Conservation (phyloP, 2,329 filamentous ascomycete genomes). For the Metarhizium brunneum region DNA sequence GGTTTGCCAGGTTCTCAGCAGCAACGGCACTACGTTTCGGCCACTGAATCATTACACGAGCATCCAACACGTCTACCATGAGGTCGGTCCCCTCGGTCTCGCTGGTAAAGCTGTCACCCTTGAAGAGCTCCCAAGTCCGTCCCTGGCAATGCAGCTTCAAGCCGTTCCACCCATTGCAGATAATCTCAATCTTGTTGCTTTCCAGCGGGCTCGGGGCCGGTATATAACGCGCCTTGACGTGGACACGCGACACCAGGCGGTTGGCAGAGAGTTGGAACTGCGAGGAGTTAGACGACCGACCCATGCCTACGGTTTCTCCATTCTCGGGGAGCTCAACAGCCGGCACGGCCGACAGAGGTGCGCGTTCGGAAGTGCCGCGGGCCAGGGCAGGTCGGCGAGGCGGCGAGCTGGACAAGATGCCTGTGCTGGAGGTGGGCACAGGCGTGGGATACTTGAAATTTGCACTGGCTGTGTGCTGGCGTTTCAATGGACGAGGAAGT, state of each 20-base stretch:
- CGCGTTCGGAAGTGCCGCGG: constrained; percentile 64
- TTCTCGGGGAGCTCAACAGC: constrained; percentile 70
- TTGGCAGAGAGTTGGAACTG: constrained; percentile 90
- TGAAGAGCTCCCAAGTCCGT: constrained; percentile 73
- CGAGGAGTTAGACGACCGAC: constrained; percentile 89
- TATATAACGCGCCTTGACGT: constrained; percentile 81
- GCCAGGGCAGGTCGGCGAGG: constrained; percentile 43
- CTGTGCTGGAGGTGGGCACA: constrained; percentile 86
- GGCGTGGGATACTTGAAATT: constrained; percentile 81
- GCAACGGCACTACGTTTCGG: constrained; percentile 45
- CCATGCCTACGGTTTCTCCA: constrained; percentile 78
- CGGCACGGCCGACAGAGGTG: constrained; percentile 76
- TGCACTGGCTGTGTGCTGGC: constrained; percentile 43
- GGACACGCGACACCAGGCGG: constrained; percentile 84
- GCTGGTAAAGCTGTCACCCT: constrained; percentile 83
- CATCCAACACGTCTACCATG: constrained; percentile 91
- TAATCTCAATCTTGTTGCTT: constrained; percentile 72
- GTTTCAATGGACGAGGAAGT: constrained; percentile 60
- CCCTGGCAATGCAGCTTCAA: constrained; percentile 87
- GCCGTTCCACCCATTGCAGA: constrained; percentile 94
- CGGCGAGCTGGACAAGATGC: constrained; percentile 81
- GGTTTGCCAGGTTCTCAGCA: constrained; percentile 34
- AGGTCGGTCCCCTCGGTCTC: constrained; percentile 83
- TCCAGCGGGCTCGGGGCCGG: constrained; percentile 58
- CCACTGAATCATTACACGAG: constrained; percentile 84